Base-by-base conservation (phyloP, 2,329 filamentous ascomycete genomes). In the Periconia sp. region DNA sequence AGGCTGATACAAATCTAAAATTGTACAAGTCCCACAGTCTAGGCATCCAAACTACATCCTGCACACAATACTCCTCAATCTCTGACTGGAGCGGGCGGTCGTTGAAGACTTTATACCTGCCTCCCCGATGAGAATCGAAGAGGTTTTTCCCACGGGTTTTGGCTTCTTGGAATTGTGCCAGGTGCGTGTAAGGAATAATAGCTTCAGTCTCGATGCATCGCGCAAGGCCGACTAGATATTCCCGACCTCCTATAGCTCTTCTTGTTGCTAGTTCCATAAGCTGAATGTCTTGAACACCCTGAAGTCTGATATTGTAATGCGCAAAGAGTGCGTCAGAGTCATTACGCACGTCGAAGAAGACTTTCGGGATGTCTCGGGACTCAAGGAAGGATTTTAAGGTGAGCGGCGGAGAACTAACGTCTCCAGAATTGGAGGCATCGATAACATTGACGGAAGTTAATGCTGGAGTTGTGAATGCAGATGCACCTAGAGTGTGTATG, bases 351-450 rank as follows among this genome's bases (percentile, higher is more conserved):
- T 63, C 59, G 49, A 63, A 65, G 48, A 63, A 59, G 17, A 53
- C 57, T 25, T 62, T 61, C 16, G 54, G 37, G 16, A 67, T 65
- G 0, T 48, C 30, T 23, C 33, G 17, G 5, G 48, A 37, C 44
- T 71, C 24, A 2, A 70, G 57, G 23, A 69, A 59, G 32, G 54
- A 39, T 40, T 63, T 64, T 21, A 70, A 43, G 0, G 57, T 66
- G 35, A 48, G 46, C 4, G 22, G 24, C 13, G 10, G 22, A 2
- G 24, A 24, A 23, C n/a, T n/a, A n/a, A n/a, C n/a, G n/a, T n/a
- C n/a, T n/a, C n/a, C n/a, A n/a, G n/a, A n/a, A n/a, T n/a, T n/a
- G n/a, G n/a, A n/a, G n/a, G n/a, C n/a, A n/a, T n/a, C n/a, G n/a
- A n/a, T n/a, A n/a, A n/a, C n/a, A n/a, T n/a, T n/a, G n/a, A n/a